Evolutionary conservation across 352 stramenopile species (phyloP), one percentile per base, ranked within the genome.

Genomic region (Pythium plurisporium): DNA sequence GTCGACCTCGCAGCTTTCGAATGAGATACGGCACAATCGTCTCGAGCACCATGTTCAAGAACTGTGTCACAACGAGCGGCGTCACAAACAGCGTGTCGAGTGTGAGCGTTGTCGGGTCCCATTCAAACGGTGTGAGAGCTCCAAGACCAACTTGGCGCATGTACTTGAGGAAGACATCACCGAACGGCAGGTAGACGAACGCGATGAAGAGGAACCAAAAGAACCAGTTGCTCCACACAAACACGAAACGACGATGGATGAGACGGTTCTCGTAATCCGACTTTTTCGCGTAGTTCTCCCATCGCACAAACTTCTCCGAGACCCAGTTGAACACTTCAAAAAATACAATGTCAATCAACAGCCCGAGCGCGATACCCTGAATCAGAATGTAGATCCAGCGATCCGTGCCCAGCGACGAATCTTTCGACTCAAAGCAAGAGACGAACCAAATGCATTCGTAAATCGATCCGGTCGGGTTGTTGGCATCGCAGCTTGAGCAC

Each of bases 141-240:
- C 75, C 67, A 19, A 92, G 60, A 0, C 77, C 70, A 19, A 83
- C 31, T 3, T 63, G 60, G 19, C 76, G 69, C 29, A 91, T 79
- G 20, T 87, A 72, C 37, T 62, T 51, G 23, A 94, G 42, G 31
- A 94, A 89, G 19, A 65, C 50, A 31, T 82, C 75, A 8, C 86
- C 86, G 60, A 94, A 96, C 23, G 86, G 86, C 52, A 96, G 36
- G 64, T 96, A 96, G n/a, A 96, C 80, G 53, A 96, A 96, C 23
- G 86, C 87, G 19, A 96, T 72, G 47, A 94, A 94, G 4, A 96
- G 61, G 52, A 94, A 96, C 86, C 86, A 96, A 55, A 94, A 94
- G 65, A 96, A 96, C 86, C 86, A 94, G 67, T 96, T 96, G 64
- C 84, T 93, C 86, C 86, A 96, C 31, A 94, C 84, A 47, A 96